phyloP scores from a whole-genome alignment of 805 yeast genomes.

The Candida insectorum region DNA sequence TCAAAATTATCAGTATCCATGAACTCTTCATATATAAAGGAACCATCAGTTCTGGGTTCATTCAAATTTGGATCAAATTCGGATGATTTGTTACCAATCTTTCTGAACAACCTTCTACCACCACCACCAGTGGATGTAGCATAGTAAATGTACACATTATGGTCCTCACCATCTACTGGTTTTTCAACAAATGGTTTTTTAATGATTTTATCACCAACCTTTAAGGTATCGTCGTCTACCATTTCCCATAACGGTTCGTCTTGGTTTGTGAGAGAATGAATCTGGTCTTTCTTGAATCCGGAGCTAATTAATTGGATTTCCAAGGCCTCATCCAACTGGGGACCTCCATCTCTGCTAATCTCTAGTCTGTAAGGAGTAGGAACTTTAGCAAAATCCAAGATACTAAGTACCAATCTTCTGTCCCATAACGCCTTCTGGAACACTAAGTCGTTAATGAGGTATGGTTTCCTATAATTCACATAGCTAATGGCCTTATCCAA shows the following conservation, averaged over 20 bases:
- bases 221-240: slow-evolving; percentile 74
- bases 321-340: slow-evolving; percentile 64
- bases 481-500: slow-evolving; percentile 91
- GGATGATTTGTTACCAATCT: slow-evolving; percentile 94
- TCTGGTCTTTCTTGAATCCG: slow-evolving; percentile 39
- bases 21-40: slow-evolving; percentile 87
- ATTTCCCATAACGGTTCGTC: slow-evolving; percentile 80
- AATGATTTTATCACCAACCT: slow-evolving; percentile 68
- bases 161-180: slow-evolving; percentile 99
- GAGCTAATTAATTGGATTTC: slow-evolving; percentile 41
- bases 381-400: slow-evolving; percentile 77
- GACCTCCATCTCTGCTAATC: slow-evolving; percentile 96
- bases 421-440: slow-evolving; percentile 98
- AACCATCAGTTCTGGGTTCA: slow-evolving; percentile 82
- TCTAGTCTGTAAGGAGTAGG: slow-evolving; percentile 88
- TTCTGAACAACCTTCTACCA: slow-evolving; percentile 89
- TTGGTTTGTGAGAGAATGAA: slow-evolving; percentile 61
- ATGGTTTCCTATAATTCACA: slow-evolving; percentile 87
- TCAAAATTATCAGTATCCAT: slow-evolving; percentile 98
- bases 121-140: slow-evolving; percentile 93
- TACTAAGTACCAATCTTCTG: slow-evolving; percentile 77
- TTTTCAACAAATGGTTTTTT: slow-evolving; percentile 95
- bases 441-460: slow-evolving; percentile 78
- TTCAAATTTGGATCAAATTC: slow-evolving; percentile 84
- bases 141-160: slow-evolving; percentile 90